Evolutionary conservation across 805 yeast genomes (phyloP).

Genomic region (Zygoascus tannicola): DNA sequence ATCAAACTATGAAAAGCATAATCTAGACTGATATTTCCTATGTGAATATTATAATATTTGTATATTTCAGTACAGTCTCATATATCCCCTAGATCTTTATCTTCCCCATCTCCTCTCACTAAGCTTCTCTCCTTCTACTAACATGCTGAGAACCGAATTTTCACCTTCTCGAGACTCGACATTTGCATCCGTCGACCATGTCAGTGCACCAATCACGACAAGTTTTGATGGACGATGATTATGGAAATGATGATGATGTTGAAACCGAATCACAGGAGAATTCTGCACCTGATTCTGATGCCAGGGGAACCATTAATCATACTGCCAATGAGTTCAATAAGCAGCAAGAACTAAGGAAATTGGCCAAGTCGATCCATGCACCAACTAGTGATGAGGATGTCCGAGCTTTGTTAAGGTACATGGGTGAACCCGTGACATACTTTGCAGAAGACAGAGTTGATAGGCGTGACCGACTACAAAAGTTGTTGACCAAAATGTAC

Average conservation of each 20-base stretch:
- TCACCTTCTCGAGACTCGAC: too few relatives aligned
- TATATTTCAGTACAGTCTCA: too few relatives aligned
- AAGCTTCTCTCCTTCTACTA: too few relatives aligned
- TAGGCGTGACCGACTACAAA: conserved; percentile 51
- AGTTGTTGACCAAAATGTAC: conserved; percentile 31
- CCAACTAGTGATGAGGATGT: conserved; percentile 68
- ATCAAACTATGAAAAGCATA: too few relatives aligned
- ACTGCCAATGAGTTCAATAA: conserved; percentile 11
- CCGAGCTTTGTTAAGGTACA: conserved; percentile 34
- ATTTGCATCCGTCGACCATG: too few relatives aligned
- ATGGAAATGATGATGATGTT: conserved; percentile 9
- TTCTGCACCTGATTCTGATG: not conserved
- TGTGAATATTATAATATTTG: too few relatives aligned
- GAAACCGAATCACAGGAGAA: not conserved
- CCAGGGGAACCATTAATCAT: conserved; percentile 4
- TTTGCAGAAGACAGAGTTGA: conserved; percentile 53
- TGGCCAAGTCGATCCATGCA: conserved; percentile 23
- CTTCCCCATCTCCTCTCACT: too few relatives aligned
- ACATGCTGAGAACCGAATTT: too few relatives aligned
- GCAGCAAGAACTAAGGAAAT: conserved; percentile 7
- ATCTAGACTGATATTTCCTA: too few relatives aligned
- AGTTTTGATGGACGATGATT: conserved; percentile 10
- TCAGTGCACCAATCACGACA: conserved; percentile 11
- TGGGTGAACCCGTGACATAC: conserved; percentile 49
- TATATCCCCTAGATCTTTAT: too few relatives aligned